phyloP scores from a whole-genome alignment of 345 rosid species.

The Adansonia digitata region DNA sequence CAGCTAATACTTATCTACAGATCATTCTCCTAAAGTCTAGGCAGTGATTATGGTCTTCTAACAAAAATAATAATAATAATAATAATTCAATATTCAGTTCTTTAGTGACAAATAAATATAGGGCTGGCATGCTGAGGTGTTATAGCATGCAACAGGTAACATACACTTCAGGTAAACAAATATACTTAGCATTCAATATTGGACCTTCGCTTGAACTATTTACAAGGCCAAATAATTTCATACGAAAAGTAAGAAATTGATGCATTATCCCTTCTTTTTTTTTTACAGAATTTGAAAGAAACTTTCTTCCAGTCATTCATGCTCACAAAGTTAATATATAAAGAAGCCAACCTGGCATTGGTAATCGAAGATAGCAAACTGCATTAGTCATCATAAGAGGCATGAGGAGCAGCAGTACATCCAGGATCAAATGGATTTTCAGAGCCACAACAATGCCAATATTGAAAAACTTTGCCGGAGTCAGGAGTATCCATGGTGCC shows the following conservation, averaged over 20 bases:
- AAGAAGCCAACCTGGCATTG: background rate
- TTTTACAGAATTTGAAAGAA: background rate
- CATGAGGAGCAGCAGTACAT: conserved; percentile 76
- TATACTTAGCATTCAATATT: background rate
- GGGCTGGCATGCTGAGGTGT: background rate
- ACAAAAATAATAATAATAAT: no score
- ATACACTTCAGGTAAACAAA: background rate
- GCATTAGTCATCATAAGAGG: conserved; percentile 75
- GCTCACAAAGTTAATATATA: background rate
- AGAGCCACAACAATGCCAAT: conserved; percentile 96
- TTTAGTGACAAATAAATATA: no score
- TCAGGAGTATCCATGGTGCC: conserved; percentile 84
- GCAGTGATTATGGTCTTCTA: no score
- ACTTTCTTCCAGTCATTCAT: background rate
- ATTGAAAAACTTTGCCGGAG: conserved; percentile 63
- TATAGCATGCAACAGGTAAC: background rate
- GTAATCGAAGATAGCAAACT: background rate
- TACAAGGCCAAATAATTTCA: background rate
- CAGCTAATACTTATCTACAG: no score
- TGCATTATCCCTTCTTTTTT: background rate
- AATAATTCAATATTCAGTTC: no score
- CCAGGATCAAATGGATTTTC: conserved; percentile 90
- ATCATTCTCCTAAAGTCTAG: no score
- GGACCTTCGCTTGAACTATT: background rate
- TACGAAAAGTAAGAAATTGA: background rate